Evolutionary conservation across 306 rosid species (phyloP).

Genomic region (Myrica gale): DNA sequence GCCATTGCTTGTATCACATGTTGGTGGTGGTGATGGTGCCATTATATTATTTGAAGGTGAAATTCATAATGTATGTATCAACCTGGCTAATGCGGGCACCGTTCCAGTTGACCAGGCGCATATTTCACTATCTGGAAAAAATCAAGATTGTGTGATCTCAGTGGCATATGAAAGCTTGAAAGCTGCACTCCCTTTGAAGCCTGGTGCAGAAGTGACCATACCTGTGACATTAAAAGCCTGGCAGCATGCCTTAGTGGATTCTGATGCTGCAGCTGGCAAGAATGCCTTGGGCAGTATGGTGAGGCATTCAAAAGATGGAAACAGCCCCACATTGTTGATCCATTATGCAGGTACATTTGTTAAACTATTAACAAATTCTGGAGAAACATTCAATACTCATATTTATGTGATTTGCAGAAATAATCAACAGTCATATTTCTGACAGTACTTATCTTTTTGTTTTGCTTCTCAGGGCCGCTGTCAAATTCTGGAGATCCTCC

Average conservation of each 20-base stretch:
- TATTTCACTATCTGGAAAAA: constrained; percentile 84
- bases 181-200: constrained; percentile 80
- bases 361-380: constrained; percentile 4
- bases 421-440: constrained; percentile 17
- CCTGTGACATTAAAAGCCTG: constrained; percentile 92
- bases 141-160: constrained; percentile 83
- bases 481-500: constrained; percentile 49
- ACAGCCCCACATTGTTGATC: constrained; percentile 71
- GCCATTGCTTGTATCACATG: constrained; percentile 74
- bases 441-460: constrained; percentile 17
- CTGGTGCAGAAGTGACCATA: constrained; percentile 90
- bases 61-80: constrained; percentile 83
- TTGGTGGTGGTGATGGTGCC: constrained; percentile 95
- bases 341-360: constrained; percentile 80
- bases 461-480: constrained; percentile 58
- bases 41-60: constrained; percentile 92
- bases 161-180: constrained; percentile 69
- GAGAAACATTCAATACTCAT: constrained; percentile 7
- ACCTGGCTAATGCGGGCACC: constrained; percentile 94
- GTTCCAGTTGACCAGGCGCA: constrained; percentile 91
- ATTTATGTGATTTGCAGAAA: constrained; percentile 16
- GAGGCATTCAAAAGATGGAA: constrained; percentile 76
- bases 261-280: constrained; percentile 59
- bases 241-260: constrained; percentile 64
- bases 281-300: constrained; percentile 47